Conservation (phyloP, 1,284 basidiomycete genomes). For the Leccinum solheimii region DNA sequence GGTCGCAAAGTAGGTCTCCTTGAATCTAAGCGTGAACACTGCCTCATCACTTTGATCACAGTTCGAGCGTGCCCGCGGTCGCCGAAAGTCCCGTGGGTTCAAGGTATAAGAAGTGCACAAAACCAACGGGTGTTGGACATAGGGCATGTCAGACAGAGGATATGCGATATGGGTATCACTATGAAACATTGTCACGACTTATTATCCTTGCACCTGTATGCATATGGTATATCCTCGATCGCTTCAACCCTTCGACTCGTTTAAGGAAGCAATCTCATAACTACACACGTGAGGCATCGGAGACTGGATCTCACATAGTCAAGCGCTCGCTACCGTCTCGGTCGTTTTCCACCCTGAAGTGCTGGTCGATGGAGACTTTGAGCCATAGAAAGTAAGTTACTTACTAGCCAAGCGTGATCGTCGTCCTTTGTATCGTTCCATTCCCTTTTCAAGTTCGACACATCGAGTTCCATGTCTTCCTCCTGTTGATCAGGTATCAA, state of each 20-base stretch:
- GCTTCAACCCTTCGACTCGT: background rate
- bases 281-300: background rate
- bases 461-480: constrained; percentile 15
- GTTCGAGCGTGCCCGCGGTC: constrained; percentile 90
- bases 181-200: constrained; percentile 21
- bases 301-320: background rate
- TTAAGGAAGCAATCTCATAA: background rate
- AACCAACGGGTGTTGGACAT: constrained; percentile 25
- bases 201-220: constrained; percentile 26
- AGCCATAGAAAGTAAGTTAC: background rate
- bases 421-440: constrained; percentile 23
- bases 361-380: background rate
- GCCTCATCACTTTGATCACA: constrained; percentile 30
- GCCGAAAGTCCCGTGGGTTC: constrained; percentile 91
- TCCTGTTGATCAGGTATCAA: constrained; percentile 5
- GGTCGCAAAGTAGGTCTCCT: constrained; percentile 77
- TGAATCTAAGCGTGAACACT: background rate
- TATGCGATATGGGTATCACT: constrained; percentile 31
- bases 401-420: constrained; percentile 15
- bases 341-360: constrained; percentile 25
- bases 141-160: constrained; percentile 20
- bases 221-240: constrained; percentile 26
- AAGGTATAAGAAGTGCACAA: constrained; percentile 64
- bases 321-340: constrained; percentile 12
- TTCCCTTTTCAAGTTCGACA: constrained; percentile 25